Evolutionary conservation across 192 early-diverging fungal species (phyloP), one percentile per base, ranked within the genome.

Genomic region (Coemansia guatemalensis): DNA sequence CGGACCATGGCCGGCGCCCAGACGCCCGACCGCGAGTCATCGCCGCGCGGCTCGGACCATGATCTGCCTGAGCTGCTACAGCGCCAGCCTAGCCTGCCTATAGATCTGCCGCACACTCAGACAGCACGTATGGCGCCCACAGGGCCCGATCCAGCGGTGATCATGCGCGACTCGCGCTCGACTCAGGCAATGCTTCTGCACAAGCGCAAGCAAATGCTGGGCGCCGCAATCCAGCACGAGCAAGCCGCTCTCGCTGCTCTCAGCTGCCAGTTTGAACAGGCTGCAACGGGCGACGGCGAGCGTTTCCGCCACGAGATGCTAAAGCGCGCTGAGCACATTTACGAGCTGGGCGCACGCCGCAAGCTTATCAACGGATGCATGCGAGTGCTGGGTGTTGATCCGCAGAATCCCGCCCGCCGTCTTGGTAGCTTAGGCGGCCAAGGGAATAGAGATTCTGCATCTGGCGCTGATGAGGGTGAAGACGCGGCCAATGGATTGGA

Each of bases 291-390:
- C 41, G 58, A 68, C 58, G 71, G 63, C 49, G 72, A 80, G 55
- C 55, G 56, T 14, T 80, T 65, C 35, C 77, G 77, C 14, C 53
- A 33, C 17, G 65, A 69, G 25, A 80, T 80, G 77, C 25, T 80
- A 32, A 55, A 69, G 5, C 72, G 65, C 8, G 77, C 72, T 18
- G 77, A 80, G 65, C 77, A 80, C 41, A 80, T 80, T 29, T 80
- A 80, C 49, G 77, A 80, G 68, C 77, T 80, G 21, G 68, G 72
- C 23, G 77, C 79, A 2, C 62, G 79, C 7, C 69, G 79, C 33
- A 81, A 81, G 70, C 70, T 81, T 5, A 76, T 81, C 29, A 81
- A 81, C 48, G 69, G 79, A 23, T 81, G 79, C 33, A 27, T 81
- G 72, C 72, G 72, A 0, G 61, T 80, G 20, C 65, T 80, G 0